These are phyloP conservation scores for Planoprotostelium fungivorum DNA, from an alignment of 78 protist genomes.

Conservation along the genomic window DNA sequence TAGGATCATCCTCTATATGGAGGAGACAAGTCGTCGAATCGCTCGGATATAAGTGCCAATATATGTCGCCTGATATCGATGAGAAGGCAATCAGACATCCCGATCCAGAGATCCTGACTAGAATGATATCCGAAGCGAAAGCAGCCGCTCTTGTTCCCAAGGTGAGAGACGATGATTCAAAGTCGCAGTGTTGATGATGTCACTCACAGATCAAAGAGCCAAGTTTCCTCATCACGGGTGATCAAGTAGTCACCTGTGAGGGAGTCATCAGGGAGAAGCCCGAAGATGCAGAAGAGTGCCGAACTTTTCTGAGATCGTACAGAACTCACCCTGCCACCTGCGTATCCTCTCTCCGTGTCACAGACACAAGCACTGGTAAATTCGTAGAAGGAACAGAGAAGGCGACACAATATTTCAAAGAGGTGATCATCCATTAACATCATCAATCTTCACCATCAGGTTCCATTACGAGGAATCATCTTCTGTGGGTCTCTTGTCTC, in stretches of 20 bases:
- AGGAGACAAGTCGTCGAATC: slow-evolving; percentile 36
- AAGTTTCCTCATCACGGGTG: slow-evolving; percentile 39
- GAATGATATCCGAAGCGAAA: slow-evolving; percentile 37
- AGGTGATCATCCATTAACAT: neutral
- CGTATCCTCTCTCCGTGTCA: slow-evolving; percentile 30
- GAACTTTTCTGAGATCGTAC: slow-evolving; percentile 28
- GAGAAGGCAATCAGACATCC: slow-evolving; percentile 67
- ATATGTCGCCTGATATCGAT: slow-evolving; percentile 70
- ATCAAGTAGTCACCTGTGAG: slow-evolving; percentile 50
- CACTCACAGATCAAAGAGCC: slow-evolving; percentile 5
- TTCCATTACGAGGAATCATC: too few species aligned
- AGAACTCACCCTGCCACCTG: slow-evolving; percentile 26
- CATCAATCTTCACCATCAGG: neutral
- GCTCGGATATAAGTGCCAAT: slow-evolving; percentile 29
- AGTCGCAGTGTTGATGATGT: too few species aligned
- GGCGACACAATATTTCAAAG: slow-evolving; percentile 32
- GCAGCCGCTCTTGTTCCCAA: slow-evolving; percentile 28
- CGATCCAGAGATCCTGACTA: slow-evolving; percentile 38
- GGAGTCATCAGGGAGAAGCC: slow-evolving; percentile 60
- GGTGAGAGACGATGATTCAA: neutral
- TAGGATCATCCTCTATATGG: slow-evolving; percentile 56
- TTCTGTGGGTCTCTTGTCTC: too few species aligned
- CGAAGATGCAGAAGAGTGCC: slow-evolving; percentile 20
- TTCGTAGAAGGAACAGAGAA: slow-evolving; percentile 24
- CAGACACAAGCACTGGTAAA: slow-evolving; percentile 24